A percentile compares a stretch with the other conserved stretches of the same genome.
These are phyloP conservation scores for Colletotrichum echinochloae DNA, from an alignment of 2,329 filamentous ascomycete genomes.

Conservation along the genomic window DNA sequence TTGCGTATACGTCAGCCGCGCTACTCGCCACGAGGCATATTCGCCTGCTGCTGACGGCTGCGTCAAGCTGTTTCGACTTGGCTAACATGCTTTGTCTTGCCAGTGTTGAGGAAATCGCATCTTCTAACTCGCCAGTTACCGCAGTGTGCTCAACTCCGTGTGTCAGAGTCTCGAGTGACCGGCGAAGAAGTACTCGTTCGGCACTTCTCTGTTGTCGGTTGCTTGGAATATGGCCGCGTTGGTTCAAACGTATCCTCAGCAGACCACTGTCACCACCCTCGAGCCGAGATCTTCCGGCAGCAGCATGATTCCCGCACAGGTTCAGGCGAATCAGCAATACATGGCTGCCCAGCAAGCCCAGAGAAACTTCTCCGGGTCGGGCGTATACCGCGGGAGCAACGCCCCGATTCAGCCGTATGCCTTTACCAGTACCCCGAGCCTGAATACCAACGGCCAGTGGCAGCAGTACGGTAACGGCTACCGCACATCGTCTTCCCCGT, in stretches of 20 bases:
- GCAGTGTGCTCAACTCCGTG: neutral
- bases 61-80: neutral
- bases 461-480: constrained; percentile 61
- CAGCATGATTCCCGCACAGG: constrained; percentile 65
- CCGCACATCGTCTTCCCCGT: constrained; percentile 61
- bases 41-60: neutral
- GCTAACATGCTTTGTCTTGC: constrained; percentile 15
- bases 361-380: constrained; percentile 62
- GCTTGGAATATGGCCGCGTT: constrained; percentile 80
- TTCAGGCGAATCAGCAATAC: constrained; percentile 65
- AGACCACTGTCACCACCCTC: constrained; percentile 81
- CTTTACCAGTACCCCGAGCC: constrained; percentile 77
- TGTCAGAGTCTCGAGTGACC: neutral
- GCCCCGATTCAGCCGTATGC: constrained; percentile 80
- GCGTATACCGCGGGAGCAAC: constrained; percentile 66
- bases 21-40: neutral
- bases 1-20: neutral
- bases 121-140: neutral
- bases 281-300: constrained; percentile 78
- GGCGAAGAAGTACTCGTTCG: constrained; percentile 23
- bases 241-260: constrained; percentile 84
- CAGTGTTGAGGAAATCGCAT: constrained; percentile 15
- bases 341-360: constrained; percentile 56
- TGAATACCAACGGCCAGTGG: constrained; percentile 67
- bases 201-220: constrained; percentile 14